Evolutionary conservation across 345 rosid species (phyloP).

Genomic region (Barbarea vulgaris): DNA sequence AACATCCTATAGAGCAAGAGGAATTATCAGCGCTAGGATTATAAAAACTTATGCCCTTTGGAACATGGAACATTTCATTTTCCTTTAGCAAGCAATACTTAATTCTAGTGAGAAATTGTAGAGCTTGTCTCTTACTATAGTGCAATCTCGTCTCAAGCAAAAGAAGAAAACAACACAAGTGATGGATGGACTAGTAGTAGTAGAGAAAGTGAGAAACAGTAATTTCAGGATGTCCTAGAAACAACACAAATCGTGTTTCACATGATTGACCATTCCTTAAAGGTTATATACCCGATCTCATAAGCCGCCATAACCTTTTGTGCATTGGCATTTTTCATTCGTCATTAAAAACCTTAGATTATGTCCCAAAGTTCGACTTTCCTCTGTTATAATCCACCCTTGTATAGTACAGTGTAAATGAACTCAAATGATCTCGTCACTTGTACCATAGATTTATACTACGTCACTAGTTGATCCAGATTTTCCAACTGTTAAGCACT

Average conservation of each 20-base stretch:
- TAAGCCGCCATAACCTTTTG: not conserved
- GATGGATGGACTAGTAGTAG: not conserved
- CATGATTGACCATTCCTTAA: not conserved
- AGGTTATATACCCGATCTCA: not conserved
- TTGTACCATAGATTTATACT: not conserved
- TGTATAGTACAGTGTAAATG: not conserved
- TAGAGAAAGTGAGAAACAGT: no score
- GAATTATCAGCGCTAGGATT: no score
- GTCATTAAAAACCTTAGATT: not conserved
- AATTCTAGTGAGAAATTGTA: not conserved
- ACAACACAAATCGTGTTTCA: not conserved
- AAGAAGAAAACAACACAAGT: not conserved
- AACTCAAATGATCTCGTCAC: not conserved
- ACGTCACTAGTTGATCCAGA: not conserved
- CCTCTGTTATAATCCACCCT: not conserved
- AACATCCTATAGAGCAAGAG: no score
- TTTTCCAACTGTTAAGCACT: not conserved
- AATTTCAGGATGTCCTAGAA: not conserved
- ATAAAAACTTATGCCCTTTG: no score
- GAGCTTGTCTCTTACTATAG: not conserved
- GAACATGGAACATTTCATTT: slow-evolving; percentile 71
- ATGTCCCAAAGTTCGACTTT: not conserved
- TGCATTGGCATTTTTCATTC: not conserved
- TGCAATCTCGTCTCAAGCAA: not conserved
- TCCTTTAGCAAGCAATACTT: slow-evolving; percentile 49